Evolutionary conservation across 192 early-diverging fungal species (phyloP), one percentile per base, ranked within the genome.

Genomic region (Podila epigama): DNA sequence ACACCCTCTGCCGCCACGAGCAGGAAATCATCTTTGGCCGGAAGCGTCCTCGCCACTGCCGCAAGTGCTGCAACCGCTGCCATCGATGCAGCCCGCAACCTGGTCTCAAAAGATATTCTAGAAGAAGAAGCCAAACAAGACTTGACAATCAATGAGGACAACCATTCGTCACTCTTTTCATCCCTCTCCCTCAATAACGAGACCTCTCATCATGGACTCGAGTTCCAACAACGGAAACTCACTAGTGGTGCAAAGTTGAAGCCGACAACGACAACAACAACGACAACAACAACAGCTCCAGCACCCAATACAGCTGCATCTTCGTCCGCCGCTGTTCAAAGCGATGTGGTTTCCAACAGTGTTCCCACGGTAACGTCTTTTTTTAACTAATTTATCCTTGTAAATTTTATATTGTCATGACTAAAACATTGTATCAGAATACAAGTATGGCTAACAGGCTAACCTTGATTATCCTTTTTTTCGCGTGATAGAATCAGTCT

Each of bases 141-240:
- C n/a, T n/a, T n/a, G 3, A 1, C 40, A 15, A 44, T n/a, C 41
- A 41, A 56, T 16, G 60, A 22, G 37, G 27, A 36, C 22, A 25
- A 59, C n/a, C 1, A n/a, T 35, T 1, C 20, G 32, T 16, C 13
- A 28, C 28, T 27, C 20, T 4, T 37, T 15, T 0, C 5, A 15
- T 48, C 31, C 40, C 15, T 16, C 27, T 6, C 16, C 0, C 32
- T 33, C 9, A n/a, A 32, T n/a, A 15, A 29, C 32, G 33, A n/a
- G 15, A n/a, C n/a, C n/a, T 22, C 58, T 31, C 66, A 68, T 58
- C 61, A 71, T 18, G 69, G 69, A 7, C 61, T 71, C 36, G 55
- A 58, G 50, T 71, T 71, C 41, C 41, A 39, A 4, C 69, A 64
- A 20, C 60, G 69, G 48, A 53, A 22, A 11, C 36, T 69, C 3